Evolutionary conservation across 2,329 filamentous ascomycete species (phyloP).

Genomic region (Lizonia empirigonia): DNA sequence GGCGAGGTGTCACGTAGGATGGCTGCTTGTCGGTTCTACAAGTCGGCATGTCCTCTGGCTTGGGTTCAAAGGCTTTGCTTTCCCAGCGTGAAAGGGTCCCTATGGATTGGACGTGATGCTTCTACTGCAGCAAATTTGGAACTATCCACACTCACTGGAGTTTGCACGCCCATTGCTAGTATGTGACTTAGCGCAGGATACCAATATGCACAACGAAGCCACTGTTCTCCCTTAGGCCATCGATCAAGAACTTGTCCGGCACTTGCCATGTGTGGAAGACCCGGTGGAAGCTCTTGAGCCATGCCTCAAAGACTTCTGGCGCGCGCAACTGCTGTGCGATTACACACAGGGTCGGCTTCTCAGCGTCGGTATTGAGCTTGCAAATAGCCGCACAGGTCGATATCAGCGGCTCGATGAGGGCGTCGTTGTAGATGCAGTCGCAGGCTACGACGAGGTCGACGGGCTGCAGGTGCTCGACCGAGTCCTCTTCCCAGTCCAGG

Average conservation of each 20-base stretch:
- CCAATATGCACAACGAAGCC: constrained; percentile 87
- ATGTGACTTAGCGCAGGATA: constrained; percentile 27
- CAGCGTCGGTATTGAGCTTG: constrained; percentile 50
- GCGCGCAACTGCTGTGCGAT: constrained; percentile 89
- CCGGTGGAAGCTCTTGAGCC: constrained; percentile 71
- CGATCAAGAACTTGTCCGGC: constrained; percentile 65
- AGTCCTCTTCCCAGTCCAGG: constrained; percentile 81
- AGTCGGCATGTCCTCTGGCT: too few species aligned
- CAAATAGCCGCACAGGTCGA: constrained; percentile 79
- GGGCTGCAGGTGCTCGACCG: constrained; percentile 54
- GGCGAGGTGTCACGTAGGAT: too few species aligned
- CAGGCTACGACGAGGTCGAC: constrained; percentile 81
- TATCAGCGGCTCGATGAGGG: constrained; percentile 81
- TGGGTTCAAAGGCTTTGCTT: too few species aligned
- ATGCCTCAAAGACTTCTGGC: constrained; percentile 81
- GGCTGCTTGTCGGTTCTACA: too few species aligned
- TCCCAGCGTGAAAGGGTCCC: too few species aligned
- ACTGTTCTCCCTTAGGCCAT: constrained; percentile 64
- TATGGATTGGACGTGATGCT: too few species aligned
- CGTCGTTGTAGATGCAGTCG: constrained; percentile 95
- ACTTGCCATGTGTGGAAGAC: constrained; percentile 79
- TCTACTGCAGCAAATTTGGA: too few species aligned
- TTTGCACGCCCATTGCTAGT: too few species aligned
- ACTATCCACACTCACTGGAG: too few species aligned
- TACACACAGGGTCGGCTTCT: constrained; percentile 70